phyloP scores from a whole-genome alignment of 176 grass and related monocot genomes.

The Aegilops umbellulata region DNA sequence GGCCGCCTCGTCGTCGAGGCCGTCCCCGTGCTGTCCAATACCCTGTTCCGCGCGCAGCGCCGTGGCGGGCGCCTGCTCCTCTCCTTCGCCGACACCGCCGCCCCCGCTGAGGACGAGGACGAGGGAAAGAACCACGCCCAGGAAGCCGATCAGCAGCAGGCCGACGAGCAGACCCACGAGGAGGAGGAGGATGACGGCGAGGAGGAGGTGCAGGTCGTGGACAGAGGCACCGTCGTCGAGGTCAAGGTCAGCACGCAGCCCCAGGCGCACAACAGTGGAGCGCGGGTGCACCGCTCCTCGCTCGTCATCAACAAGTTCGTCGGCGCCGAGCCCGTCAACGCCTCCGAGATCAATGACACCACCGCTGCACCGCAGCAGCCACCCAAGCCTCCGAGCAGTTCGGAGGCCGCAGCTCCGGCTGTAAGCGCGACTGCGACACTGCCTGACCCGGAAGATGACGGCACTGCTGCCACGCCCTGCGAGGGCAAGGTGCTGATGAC shows the following conservation, averaged over 20 bases:
- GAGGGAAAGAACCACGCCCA: background rate
- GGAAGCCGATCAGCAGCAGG: slow-evolving; percentile 24
- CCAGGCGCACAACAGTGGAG: slow-evolving; percentile 32
- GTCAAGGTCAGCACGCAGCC: slow-evolving; percentile 90
- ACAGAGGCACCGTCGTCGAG: slow-evolving; percentile 69
- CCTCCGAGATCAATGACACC: background rate
- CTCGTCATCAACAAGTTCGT: slow-evolving; percentile 99
- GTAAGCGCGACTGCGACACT: slow-evolving; percentile 14
- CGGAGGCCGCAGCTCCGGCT: slow-evolving; percentile 23
- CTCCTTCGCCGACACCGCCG: slow-evolving; percentile 61
- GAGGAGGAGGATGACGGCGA: slow-evolving; percentile 27
- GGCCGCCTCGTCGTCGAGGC: slow-evolving; percentile 84
- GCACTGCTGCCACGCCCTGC: slow-evolving; percentile 39
- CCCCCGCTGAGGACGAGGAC: background rate
- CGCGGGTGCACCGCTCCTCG: slow-evolving; percentile 61
- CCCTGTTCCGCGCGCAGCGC: slow-evolving; percentile 76
- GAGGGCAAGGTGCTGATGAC: slow-evolving; percentile 85
- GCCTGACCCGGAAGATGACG: background rate
- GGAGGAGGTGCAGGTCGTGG: slow-evolving; percentile 67
- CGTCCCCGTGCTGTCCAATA: slow-evolving; percentile 60
- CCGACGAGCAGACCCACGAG: slow-evolving; percentile 2
- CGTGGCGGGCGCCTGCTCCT: slow-evolving; percentile 68
- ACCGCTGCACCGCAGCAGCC: background rate
- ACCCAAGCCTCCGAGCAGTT: slow-evolving; percentile 1
- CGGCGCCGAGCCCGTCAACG: slow-evolving; percentile 50